Conservation (phyloP, 148 eudicot species). For the Spergularia marina region DNA sequence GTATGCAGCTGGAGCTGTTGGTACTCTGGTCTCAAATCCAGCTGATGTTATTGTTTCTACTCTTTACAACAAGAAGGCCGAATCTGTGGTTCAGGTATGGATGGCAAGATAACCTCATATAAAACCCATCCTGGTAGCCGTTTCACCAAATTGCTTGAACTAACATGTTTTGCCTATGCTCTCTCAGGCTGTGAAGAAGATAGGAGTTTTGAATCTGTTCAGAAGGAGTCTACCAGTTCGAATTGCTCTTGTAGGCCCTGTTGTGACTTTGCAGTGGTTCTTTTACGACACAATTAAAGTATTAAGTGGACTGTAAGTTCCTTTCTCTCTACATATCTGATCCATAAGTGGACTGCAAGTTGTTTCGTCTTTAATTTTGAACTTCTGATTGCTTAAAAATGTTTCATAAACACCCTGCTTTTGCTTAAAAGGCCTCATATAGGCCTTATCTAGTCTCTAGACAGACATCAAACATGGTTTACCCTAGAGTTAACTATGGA, state of each 20-base stretch:
- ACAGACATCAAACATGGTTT: too few species aligned
- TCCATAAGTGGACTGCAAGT: constrained; percentile 75
- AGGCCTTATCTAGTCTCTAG: too few species aligned
- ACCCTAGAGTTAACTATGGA: too few species aligned
- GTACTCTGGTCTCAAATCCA: constrained; percentile 79
- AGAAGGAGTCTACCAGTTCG: constrained; percentile 93
- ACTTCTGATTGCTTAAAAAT: too few species aligned
- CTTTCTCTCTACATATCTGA: constrained; percentile 7
- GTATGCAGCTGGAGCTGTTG: constrained; percentile 87
- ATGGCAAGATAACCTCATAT: constrained; percentile 1
- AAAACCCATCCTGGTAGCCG: neutral
- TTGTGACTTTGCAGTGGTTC: constrained; percentile 90
- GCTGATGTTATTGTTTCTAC: constrained; percentile 85
- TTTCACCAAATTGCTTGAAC: neutral
- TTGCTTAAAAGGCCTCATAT: too few species aligned
- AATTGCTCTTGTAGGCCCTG: constrained; percentile 84
- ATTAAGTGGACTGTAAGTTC: constrained; percentile 83
- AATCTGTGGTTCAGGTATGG: constrained; percentile 54
- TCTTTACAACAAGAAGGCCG: constrained; percentile 78
- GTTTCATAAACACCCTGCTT: too few species aligned
- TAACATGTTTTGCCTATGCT: constrained; percentile 1
- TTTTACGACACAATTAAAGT: constrained; percentile 80
- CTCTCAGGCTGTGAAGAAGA: constrained; percentile 72
- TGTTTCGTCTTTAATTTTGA: too few species aligned
- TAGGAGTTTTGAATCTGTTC: constrained; percentile 72